Evolutionary conservation across 2,329 filamentous ascomycete genomes (phyloP), one percentile per base, ranked within the genome.

Genomic region (Beauveria bassiana): DNA sequence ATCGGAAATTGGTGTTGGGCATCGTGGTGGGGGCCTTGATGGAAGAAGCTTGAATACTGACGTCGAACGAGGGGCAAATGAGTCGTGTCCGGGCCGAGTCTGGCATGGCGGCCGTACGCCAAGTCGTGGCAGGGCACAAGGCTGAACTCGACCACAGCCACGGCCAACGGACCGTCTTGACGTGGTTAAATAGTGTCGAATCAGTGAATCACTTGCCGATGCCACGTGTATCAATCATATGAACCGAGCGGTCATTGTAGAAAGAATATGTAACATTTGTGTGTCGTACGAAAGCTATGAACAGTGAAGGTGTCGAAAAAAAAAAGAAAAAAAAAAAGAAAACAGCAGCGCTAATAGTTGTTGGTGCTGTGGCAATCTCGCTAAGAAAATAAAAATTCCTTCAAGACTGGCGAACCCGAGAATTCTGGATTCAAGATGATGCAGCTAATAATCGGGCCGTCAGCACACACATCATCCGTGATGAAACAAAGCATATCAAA

Each of bases 351-450:
- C 45, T 28, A 20, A 14, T 47, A 3, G 22, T 22, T 22, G 22
- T 22, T 22, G 24, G 51, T 26, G 42, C 28, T 18, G 54, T 64
- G 56, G 22, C 8, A 34, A 55, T 28, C 34, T 54, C 50, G 49
- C 57, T 63, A 67, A 2, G 64, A 58, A 51, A 68, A 68, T 3
- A 68, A 46, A 58, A 68, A 68, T 38, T 65, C 66, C 60, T 66
- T 66, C 20, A 68, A 61, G 10, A 68, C 65, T 3, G 67, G 67
- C 38, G 67, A 68, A 6, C 62, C 67, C 3, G 66, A 67, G 51
- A 68, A 68, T 58, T 68, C 66, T 0, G 65, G 63, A 24, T 65
- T 66, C 10, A 65, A 42, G 16, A 69, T 63, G n/a, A 66, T 66
- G 45, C 47, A 64, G 49, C 62, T 22, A 22, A 22, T 63, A 59